These are phyloP conservation scores for Lecanoromycetidae sp. DNA, from an alignment of 2,329 filamentous ascomycete genomes.

Conservation along the genomic window DNA sequence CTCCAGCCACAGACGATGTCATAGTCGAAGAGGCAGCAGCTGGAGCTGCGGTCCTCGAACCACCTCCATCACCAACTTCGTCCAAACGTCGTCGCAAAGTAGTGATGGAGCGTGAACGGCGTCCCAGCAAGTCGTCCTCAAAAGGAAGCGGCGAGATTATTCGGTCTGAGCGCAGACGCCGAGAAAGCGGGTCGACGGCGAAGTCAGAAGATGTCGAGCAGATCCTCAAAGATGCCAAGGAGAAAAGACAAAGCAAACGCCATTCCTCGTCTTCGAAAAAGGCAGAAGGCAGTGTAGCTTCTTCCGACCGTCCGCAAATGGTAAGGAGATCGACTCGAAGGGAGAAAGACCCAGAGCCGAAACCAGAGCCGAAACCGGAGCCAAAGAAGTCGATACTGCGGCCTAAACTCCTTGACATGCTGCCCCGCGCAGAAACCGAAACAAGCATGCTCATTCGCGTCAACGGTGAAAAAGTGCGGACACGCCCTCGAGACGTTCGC, in stretches of 20 bases:
- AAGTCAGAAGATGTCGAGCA: slow-evolving; percentile 7
- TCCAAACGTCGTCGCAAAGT: slow-evolving; percentile 15
- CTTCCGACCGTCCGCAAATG: slow-evolving; percentile 4
- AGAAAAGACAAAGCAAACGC: slow-evolving; percentile 12
- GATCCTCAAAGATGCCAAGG: slow-evolving; percentile 13
- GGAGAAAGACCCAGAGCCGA: slow-evolving; percentile 7
- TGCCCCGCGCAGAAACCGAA: slow-evolving; percentile 12
- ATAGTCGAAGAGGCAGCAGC: slow-evolving; percentile 11
- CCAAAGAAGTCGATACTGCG: slow-evolving; percentile 2
- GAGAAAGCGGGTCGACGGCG: slow-evolving; percentile 12
- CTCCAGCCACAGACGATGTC: background rate
- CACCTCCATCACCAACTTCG: slow-evolving; percentile 15
- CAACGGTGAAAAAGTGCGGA: slow-evolving; percentile 9
- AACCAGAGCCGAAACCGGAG: slow-evolving; percentile 1
- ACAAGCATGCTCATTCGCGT: slow-evolving; percentile 8
- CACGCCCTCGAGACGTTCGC: background rate
- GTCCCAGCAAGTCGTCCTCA: slow-evolving; percentile 15
- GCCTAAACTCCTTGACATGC: slow-evolving; percentile 10
- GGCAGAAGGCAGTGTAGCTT: background rate
- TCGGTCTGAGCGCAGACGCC: slow-evolving; percentile 8
- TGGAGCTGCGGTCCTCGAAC: slow-evolving; percentile 1
- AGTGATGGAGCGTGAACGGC: slow-evolving; percentile 17
- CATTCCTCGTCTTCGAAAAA: slow-evolving; percentile 7
- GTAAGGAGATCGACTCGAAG: background rate
- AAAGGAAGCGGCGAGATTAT: slow-evolving; percentile 8